Percentiles rank a stretch among this genome's conserved stretches.
phyloP scores from a whole-genome alignment of 2,329 filamentous ascomycete species.

The Allantophomopsis cytisporea region DNA sequence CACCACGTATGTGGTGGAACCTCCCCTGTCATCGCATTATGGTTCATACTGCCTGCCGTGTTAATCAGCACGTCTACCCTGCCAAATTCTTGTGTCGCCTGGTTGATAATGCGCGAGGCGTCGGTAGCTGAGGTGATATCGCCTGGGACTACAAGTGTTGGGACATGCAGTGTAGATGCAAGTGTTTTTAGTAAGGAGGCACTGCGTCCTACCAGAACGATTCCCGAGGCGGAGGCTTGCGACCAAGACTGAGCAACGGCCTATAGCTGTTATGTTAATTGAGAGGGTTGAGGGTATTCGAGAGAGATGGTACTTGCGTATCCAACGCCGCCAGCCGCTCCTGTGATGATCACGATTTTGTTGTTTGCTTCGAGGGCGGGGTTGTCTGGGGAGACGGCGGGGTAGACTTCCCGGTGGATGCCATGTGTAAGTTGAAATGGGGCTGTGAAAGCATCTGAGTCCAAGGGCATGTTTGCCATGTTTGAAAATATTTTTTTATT shows the following conservation, averaged over 20 bases:
- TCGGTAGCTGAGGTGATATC: too few relatives aligned
- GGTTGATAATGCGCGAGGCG: too few relatives aligned
- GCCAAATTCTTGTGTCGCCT: too few relatives aligned
- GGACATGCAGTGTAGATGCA: too few relatives aligned
- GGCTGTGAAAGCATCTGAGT: constrained; percentile 8
- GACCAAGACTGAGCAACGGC: too few relatives aligned
- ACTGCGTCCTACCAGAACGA: too few relatives aligned
- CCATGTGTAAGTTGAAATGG: constrained; percentile 12
- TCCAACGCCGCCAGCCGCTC: constrained; percentile 17
- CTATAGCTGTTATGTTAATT: constrained; percentile 7
- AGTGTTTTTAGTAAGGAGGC: too few relatives aligned
- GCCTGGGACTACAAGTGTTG: too few relatives aligned
- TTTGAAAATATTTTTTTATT: too few relatives aligned
- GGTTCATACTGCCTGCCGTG: constrained; percentile 12
- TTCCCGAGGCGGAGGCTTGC: too few relatives aligned
- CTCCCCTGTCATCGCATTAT: background rate
- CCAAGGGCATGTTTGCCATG: background rate
- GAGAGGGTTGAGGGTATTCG: constrained; percentile 10
- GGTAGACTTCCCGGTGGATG: constrained; percentile 13
- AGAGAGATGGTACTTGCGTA: constrained; percentile 9
- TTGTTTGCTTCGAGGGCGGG: constrained; percentile 8
- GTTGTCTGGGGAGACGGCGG: constrained; percentile 10
- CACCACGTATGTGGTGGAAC: constrained; percentile 10
- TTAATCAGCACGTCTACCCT: constrained; percentile 7
- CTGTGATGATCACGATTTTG: constrained; percentile 14